Percentiles rank a stretch among this genome's conserved stretches.
These are phyloP conservation scores for Globisporangium radiosum DNA, from an alignment of 352 stramenopile species.

Conservation along the genomic window DNA sequence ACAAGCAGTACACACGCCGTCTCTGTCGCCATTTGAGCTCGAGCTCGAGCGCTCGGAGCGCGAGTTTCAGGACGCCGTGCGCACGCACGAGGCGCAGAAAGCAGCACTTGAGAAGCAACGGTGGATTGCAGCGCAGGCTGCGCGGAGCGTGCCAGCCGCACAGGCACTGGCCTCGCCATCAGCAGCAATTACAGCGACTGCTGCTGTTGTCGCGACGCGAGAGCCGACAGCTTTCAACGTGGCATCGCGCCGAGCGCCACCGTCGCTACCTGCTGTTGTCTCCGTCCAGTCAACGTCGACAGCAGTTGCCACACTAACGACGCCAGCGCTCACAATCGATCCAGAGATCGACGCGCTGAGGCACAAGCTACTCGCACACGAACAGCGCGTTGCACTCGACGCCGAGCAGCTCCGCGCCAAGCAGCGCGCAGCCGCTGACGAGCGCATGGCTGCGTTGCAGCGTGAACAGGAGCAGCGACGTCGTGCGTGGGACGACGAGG, in stretches of 20 bases:
- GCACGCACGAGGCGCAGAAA: constrained; percentile 32
- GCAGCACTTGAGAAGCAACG: constrained; percentile 30
- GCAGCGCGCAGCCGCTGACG: constrained; percentile 43
- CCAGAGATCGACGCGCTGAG: constrained; percentile 33
- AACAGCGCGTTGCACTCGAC: constrained; percentile 32
- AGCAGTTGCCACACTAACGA: neutral
- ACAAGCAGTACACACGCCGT: too few species aligned
- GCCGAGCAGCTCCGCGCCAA: constrained; percentile 33
- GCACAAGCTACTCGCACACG: constrained; percentile 34
- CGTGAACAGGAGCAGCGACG: constrained; percentile 62
- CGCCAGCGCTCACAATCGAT: constrained; percentile 9
- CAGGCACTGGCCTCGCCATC: neutral
- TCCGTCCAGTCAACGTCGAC: neutral
- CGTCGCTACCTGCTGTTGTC: neutral
- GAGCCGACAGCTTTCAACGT: too few species aligned
- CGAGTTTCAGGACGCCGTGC: constrained; percentile 33
- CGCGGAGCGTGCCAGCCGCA: neutral
- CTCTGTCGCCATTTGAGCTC: constrained; percentile 26
- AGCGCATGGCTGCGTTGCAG: constrained; percentile 45
- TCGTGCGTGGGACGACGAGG: constrained; percentile 63
- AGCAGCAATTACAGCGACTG: too few species aligned
- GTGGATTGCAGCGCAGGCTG: constrained; percentile 11
- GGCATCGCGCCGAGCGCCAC: neutral
- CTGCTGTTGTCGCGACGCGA: too few species aligned
- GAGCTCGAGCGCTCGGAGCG: constrained; percentile 41